Base-by-base conservation (phyloP, 768 basidiomycete genomes). In the Infundibulicybe gibba region DNA sequence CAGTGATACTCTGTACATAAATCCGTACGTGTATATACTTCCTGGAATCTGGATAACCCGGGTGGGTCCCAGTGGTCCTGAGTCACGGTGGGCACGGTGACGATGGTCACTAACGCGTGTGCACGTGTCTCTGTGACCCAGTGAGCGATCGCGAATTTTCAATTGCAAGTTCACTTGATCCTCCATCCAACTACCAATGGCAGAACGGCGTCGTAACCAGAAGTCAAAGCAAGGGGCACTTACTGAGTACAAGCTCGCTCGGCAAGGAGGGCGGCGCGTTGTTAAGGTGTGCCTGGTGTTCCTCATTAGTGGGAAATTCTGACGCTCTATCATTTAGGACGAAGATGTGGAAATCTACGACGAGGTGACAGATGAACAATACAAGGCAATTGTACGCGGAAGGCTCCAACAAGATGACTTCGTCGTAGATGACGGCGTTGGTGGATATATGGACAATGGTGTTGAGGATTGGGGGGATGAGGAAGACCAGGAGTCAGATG, bases 361-460 rank as follows among this genome's bases (percentile, higher is more conserved):
- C 56, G 87, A 90, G 56, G 88, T 98, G 13, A 79, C 85, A 0
- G 94, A 97, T 46, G 90, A 90, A 9, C 85, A 93, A 55, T 99
- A 98, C 64, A 80, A 77, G 54, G 72, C 76, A 15, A 87, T 99
- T 46, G 97, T 99, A 4, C 79, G 77, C 46, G 83, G 84, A 1
- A 76, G 97, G 14, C 74, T 97, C 6, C 84, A 89, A 49, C 71
- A 73, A 54, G 93, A 97, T 53, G 97, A 99, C 63, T 99, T 99
- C 51, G 90, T 98, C 15, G 85, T 88, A 32, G 97, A 98, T 58
- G 97, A 98, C 68, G 93, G 93, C 20, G 79, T 87, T 0, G 78
- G 74, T 12, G 97, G 92, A 5, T 98, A 99, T 57, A 84, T 87
- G 62, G 97, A 99, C 69, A 91, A 97, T 60, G 97, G 97, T 4